These are phyloP conservation scores for Syncephalis fuscata DNA, from an alignment of 371 early-diverging fungal genomes.

Conservation along the genomic window DNA sequence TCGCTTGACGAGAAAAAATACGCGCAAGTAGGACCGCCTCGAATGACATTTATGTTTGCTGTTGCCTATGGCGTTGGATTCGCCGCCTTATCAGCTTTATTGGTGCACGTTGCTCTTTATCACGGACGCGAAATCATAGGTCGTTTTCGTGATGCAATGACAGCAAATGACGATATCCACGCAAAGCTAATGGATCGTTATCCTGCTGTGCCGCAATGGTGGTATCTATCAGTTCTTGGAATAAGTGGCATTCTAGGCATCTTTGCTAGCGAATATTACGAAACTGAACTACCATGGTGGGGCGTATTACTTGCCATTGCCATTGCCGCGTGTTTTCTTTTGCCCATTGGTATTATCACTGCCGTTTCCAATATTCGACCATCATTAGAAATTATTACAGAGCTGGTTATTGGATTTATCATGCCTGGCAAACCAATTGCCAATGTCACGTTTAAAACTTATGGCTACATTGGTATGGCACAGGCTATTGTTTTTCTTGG, in stretches of 20 bases:
- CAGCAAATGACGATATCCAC: conserved; percentile 25
- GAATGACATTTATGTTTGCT: conserved; percentile 42
- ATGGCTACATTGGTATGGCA: conserved; percentile 30
- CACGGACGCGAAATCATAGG: conserved; percentile 25
- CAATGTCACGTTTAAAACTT: conserved; percentile 26
- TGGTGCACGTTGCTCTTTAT: conserved; percentile 30
- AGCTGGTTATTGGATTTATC: conserved; percentile 37
- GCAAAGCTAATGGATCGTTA: conserved; percentile 25
- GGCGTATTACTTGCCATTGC: conserved; percentile 46
- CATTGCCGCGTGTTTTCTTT: conserved; percentile 39
- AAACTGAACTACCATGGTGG: conserved; percentile 47
- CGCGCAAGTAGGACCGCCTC: conserved; percentile 19
- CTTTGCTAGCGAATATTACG: conserved; percentile 32
- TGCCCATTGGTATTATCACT: conserved; percentile 66
- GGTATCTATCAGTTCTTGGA: conserved; percentile 46
- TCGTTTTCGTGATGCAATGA: conserved; percentile 15
- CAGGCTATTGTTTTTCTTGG: conserved; percentile 29
- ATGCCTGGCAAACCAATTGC: conserved; percentile 32
- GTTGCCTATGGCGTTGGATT: conserved; percentile 29
- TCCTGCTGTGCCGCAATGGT: conserved; percentile 50
- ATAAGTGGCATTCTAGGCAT: conserved; percentile 38
- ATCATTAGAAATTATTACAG: conserved; percentile 55
- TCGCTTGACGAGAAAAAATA: conserved; percentile 5
- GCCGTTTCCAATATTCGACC: conserved; percentile 53
- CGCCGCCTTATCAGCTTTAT: conserved; percentile 29